Evolutionary conservation across 2,329 filamentous ascomycete genomes (phyloP).

Genomic region (Graphilbum ipis-grandicollis): DNA sequence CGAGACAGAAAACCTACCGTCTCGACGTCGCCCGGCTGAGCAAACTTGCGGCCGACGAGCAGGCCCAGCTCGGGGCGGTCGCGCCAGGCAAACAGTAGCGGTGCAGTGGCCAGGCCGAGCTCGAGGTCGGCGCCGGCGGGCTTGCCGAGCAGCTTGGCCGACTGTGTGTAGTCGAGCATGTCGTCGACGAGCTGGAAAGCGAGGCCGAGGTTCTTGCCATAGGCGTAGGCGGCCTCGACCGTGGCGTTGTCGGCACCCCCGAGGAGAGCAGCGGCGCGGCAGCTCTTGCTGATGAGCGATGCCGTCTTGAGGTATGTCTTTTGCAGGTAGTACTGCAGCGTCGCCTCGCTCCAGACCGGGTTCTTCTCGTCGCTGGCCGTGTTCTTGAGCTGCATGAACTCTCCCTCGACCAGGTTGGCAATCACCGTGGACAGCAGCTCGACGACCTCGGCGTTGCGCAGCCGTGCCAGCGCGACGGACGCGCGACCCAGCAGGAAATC

Average conservation of each 20-base stretch:
- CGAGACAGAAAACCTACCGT: conserved; percentile 38
- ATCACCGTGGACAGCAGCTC: conserved; percentile 93
- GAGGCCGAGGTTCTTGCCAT: conserved; percentile 83
- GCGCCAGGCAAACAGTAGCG: conserved; percentile 91
- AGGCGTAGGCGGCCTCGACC: conserved; percentile 79
- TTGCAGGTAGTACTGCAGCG: conserved; percentile 83
- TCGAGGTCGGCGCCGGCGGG: conserved; percentile 89
- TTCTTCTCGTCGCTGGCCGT: conserved; percentile 74
- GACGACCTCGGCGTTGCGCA: conserved; percentile 85
- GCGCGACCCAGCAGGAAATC: conserved; percentile 88
- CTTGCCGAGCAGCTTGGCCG: conserved; percentile 73
- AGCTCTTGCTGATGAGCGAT: conserved; percentile 89
- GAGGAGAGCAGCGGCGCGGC: conserved; percentile 73
- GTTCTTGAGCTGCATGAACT: conserved; percentile 99
- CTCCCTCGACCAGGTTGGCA: conserved; percentile 91
- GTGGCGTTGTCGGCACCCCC: conserved; percentile 59
- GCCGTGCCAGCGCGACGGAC: conserved; percentile 77
- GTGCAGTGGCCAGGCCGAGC: conserved; percentile 82
- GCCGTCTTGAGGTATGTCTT: conserved; percentile 98
- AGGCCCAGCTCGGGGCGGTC: conserved; percentile 67
- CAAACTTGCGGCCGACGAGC: conserved; percentile 84
- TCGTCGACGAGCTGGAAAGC: conserved; percentile 97
- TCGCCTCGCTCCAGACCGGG: conserved; percentile 74
- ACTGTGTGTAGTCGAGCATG: conserved; percentile 90
- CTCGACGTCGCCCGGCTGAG: conserved; percentile 64